phyloP scores from a whole-genome alignment of 192 early-diverging fungal species.

The Oehlia diaphana region DNA sequence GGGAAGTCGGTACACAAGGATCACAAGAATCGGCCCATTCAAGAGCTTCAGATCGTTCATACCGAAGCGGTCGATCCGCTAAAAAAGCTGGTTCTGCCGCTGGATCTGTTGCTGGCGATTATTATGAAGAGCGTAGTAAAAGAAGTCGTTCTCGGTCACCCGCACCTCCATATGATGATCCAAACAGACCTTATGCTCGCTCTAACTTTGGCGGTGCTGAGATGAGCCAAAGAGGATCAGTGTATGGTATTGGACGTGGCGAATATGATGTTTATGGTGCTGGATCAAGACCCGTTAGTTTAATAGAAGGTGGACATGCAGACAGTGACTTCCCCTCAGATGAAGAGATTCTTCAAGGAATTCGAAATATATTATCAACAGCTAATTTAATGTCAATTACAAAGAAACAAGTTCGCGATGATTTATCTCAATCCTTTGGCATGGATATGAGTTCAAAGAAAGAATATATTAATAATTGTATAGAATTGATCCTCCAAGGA shows the following conservation, averaged over 20 bases:
- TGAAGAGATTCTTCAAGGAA: constrained; percentile 64
- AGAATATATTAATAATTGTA: constrained; percentile 85
- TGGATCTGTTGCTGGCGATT: constrained; percentile 45
- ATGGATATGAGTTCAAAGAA: constrained; percentile 82
- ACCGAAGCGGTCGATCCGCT: constrained; percentile 31
- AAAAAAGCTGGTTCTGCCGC: constrained; percentile 28
- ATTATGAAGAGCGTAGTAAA: constrained; percentile 11
- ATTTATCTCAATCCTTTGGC: constrained; percentile 76
- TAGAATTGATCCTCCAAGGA: constrained; percentile 52
- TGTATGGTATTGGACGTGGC: not conserved
- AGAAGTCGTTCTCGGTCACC: constrained; percentile 40
- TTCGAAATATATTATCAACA: constrained; percentile 77
- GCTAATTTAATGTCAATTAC: constrained; percentile 97
- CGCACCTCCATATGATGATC: constrained; percentile 32
- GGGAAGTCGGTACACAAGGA: constrained; percentile 57
- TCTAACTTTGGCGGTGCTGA: not conserved
- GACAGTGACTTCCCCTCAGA: constrained; percentile 51
- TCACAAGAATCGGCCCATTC: constrained; percentile 54
- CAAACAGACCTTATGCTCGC: not conserved
- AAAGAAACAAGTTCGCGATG: constrained; percentile 97
- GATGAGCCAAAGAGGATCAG: not conserved
- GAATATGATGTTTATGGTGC: constrained; percentile 16
- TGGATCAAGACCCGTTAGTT: constrained; percentile 9
- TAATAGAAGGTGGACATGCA: not conserved
- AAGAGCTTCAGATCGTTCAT: constrained; percentile 43